Base-by-base conservation (phyloP, 805 yeast species). In the Teunomyces funiuensis region DNA sequence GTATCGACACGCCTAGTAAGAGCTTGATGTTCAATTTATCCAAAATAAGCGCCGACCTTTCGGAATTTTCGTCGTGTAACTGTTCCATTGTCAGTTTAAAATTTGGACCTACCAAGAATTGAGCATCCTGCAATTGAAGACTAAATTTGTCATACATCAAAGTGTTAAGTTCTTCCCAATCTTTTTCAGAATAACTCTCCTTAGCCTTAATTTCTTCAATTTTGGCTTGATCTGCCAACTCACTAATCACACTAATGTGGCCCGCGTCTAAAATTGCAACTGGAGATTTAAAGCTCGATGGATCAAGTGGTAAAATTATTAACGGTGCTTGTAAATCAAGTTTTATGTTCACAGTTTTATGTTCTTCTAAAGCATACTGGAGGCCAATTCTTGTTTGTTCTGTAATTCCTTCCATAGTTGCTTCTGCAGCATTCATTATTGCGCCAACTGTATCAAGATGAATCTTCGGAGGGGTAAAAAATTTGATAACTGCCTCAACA, bases 181-280 rank as follows among this genome's bases (percentile, higher is more conserved):
- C 97, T 2, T 76, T 79, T 2, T 66, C 73, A 1, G 76, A 66
- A 55, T 83, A 84, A 45, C 65, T 66, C 5, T 73, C 71, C 55
- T 86, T 79, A 18, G 80, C 70, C 54, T 82, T 87, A 34, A 89
- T 78, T 43, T 81, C 82, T 38, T 82, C 81, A 19, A 89, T 75
- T 34, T 78, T 79, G 3, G 77, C 74, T 49, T 79, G 80, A 36
- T 85, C 86, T 3, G 82, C 93, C 29, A 91, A 73, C 52, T 90
- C 93, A 57, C 96, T 87, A 1, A 71, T 65, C 11, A 93, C 80
- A 49, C 88, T 82, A 17, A 95, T 83, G 60, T 91, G 97, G 56
- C 99, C 99, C 6, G 97, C 97, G 71, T 93, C 98, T 40, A 93
- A 72, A 14, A 93, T 79, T 3, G 90, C 87, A 49, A 96, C 95